Conservation (phyloP, 192 early-diverging fungal species). For the Entomortierella chlamydospora region DNA sequence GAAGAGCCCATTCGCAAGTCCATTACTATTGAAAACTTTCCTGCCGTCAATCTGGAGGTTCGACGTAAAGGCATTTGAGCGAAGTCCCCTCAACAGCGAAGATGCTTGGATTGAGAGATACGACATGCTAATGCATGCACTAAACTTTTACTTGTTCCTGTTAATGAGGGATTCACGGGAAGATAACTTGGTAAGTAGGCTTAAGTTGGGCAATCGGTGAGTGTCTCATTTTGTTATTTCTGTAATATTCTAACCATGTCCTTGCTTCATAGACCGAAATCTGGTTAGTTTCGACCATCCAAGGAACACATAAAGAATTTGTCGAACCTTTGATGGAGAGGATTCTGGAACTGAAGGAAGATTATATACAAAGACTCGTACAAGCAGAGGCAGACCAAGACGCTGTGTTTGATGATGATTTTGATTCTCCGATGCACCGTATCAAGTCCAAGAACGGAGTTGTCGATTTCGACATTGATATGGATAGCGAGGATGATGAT, state of each 20-base stretch:
- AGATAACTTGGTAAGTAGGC: conserved; percentile 55
- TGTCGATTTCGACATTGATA: conserved; percentile 50
- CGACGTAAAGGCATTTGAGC: conserved; percentile 29
- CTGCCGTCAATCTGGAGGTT: conserved; percentile 42
- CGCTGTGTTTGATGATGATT: not conserved
- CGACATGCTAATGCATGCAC: conserved; percentile 58
- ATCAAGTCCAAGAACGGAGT: conserved; percentile 45
- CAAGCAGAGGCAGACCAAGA: conserved; percentile 15
- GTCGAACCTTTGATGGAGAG: conserved; percentile 40
- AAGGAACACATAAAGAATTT: conserved; percentile 34
- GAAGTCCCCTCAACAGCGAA: conserved; percentile 32
- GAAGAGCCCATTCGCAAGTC: conserved; percentile 54
- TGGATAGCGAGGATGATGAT: conserved; percentile 22
- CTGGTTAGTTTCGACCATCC: conserved; percentile 36
- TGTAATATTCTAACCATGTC: not conserved
- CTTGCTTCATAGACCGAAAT: conserved; percentile 40
- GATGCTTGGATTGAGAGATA: conserved; percentile 53
- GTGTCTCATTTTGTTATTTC: too few relatives aligned
- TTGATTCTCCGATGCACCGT: conserved; percentile 1
- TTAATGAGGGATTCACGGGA: conserved; percentile 57
- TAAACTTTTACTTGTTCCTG: conserved; percentile 63
- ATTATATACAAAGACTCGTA: conserved; percentile 35
- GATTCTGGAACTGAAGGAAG: conserved; percentile 35
- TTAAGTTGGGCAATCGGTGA: too few relatives aligned
- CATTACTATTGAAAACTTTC: conserved; percentile 53